Percentiles rank a stretch among this genome's conserved stretches.
Evolutionary conservation across 148 eudicot genomes (phyloP).

Genomic region (Suaeda aralocaspica): DNA sequence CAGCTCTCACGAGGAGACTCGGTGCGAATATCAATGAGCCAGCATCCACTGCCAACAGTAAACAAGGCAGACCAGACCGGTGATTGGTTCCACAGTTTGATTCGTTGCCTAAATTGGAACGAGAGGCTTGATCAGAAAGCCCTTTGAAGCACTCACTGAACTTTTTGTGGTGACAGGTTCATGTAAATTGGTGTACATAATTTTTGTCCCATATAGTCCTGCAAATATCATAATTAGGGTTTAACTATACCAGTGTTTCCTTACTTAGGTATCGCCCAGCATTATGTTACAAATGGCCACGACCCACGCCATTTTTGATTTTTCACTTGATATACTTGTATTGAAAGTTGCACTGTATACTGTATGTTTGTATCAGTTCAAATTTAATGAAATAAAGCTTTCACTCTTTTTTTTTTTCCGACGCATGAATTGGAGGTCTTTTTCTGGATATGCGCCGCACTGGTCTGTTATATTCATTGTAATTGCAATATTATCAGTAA

Average conservation of each 20-base stretch:
- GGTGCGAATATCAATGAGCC: constrained; percentile 80
- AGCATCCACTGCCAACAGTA: constrained; percentile 95
- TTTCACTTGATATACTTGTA: background rate
- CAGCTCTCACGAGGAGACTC: constrained; percentile 96
- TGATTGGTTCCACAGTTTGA: constrained; percentile 95
- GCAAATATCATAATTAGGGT: constrained; percentile 23
- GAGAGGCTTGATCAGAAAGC: constrained; percentile 97
- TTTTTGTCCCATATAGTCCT: constrained; percentile 12
- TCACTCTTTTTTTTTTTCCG: background rate
- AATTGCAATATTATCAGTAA: background rate
- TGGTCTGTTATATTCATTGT: background rate
- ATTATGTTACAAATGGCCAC: background rate
- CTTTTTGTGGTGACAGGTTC: constrained; percentile 23
- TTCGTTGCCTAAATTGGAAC: constrained; percentile 97
- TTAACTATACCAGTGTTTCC: constrained; percentile 18
- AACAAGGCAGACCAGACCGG: constrained; percentile 94
- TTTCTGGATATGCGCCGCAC: background rate
- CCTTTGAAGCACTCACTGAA: constrained; percentile 35
- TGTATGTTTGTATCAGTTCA: constrained; percentile 1
- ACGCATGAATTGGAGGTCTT: background rate
- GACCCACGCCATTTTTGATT: background rate
- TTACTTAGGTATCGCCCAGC: constrained; percentile 10
- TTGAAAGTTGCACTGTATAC: constrained; percentile 18
- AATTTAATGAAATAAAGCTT: constrained; percentile 13
- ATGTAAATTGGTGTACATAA: constrained; percentile 44